phyloP scores from a whole-genome alignment of 2,329 filamentous ascomycete species.

The Coniella vitis region DNA sequence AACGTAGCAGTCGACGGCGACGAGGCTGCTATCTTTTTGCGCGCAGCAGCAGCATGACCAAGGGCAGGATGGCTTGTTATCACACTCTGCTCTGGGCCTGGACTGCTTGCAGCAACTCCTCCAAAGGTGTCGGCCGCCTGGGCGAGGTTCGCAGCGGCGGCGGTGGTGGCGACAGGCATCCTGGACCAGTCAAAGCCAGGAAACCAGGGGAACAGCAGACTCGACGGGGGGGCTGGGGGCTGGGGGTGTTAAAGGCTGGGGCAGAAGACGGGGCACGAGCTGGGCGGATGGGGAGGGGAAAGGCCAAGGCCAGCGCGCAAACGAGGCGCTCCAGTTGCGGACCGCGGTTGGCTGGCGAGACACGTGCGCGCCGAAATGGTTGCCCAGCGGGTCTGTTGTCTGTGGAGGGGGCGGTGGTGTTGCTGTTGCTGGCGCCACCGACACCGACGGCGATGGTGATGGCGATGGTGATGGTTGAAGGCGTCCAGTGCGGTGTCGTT shows the following conservation, averaged over 20 bases:
- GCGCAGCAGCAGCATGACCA: neutral
- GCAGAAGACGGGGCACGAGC: neutral
- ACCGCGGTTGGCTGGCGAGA: no score
- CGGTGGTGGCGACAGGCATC: conserved; percentile 12
- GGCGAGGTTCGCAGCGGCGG: conserved; percentile 9
- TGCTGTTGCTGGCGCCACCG: no score
- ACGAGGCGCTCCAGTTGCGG: no score
- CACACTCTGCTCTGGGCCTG: neutral
- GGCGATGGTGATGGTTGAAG: no score
- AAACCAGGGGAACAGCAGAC: no score
- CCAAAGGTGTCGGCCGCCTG: conserved; percentile 8
- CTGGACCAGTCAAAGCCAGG: neutral
- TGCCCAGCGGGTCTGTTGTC: no score
- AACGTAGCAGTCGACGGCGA: neutral
- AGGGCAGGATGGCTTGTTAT: neutral
- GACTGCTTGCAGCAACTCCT: no score
- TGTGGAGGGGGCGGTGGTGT: no score
- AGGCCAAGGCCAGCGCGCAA: neutral
- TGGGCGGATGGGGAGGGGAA: neutral
- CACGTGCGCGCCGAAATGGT: no score
- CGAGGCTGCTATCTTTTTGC: no score
- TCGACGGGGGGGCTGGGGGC: neutral
- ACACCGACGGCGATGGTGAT: no score
- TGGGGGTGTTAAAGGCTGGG: conserved; percentile 5
- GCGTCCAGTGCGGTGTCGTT: no score